Evolutionary conservation across 1,284 basidiomycete species (phyloP), one percentile per base, ranked within the genome.

Genomic region (Butyriboletus appendiculatus): DNA sequence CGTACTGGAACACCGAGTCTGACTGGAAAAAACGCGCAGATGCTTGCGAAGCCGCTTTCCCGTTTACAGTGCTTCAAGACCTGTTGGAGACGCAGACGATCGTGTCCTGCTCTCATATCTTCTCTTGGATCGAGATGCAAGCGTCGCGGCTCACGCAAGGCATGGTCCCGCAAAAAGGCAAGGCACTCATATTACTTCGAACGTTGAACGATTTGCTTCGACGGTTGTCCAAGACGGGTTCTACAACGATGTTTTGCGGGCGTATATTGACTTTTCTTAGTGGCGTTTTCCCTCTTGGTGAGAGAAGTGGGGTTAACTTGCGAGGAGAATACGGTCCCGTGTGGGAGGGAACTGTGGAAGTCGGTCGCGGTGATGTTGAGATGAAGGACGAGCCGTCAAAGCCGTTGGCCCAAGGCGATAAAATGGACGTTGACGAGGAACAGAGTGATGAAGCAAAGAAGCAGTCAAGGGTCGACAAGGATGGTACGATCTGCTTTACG

Each of bases 251-350:
- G 61, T 92, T 96, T 67, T 92, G 90, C 59, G 94, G 94, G 2
- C 81, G 92, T 2, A 94, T 96, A 64, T 76, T 95, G 63, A 90
- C 89, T 2, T 92, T 95, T 68, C 74, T 96, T 45, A 91, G 89
- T 57, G 82, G 81, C 1, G 91, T 94, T 1, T 96, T 95, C 65
- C 91, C 92, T 5, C 73, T 96, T 10, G 89, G 90, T 3, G 94
- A 96, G 69, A 78, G 92, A 45, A 94, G 92, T 68, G 93, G 94
- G 35, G 93, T 96, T 43, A 96, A 96, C 69, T 71, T 96, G 58
- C 77, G 91, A 39, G 94, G 94, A 53, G 91, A 93, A 74, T 88
- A 88, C 71, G 82, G 92, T 12, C 80, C 93, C 53, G 75, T 76
- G n/a, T 92, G 90, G 90, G 86, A 90, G 55, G 81, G 83, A 6